Evolutionary conservation across 202 grass and related monocot species (phyloP).

Genomic region (Panicum hallii): DNA sequence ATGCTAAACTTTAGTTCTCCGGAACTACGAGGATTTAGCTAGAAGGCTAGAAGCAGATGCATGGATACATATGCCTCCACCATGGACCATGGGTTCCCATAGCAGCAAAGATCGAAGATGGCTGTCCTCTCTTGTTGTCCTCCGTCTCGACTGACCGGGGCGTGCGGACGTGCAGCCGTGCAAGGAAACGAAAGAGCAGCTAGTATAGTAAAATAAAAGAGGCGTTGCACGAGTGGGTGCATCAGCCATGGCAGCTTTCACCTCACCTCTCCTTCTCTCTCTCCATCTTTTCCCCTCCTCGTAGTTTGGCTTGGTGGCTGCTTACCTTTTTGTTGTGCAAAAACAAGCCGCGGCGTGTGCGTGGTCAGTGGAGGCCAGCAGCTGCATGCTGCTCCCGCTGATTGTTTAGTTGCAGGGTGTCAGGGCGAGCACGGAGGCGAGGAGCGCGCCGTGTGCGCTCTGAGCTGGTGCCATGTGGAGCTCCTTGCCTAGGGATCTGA

Average conservation of each 20-base stretch:
- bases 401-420: conserved; percentile 42
- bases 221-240: conserved; percentile 71
- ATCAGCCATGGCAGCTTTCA: conserved; percentile 61
- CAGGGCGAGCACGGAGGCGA: not conserved
- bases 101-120: not conserved
- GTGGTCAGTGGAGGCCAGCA: not conserved
- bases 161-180: not conserved
- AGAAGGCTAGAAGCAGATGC: too few species aligned
- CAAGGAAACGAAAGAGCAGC: not conserved
- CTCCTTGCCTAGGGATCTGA: conserved; percentile 36
- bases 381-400: not conserved
- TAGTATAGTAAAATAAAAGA: conserved; percentile 55
- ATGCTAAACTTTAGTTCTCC: too few species aligned
- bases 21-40: too few species aligned
- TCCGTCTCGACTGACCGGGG: conserved; percentile 8
- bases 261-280: not conserved
- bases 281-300: not conserved
- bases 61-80: too few species aligned
- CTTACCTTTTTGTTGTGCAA: conserved; percentile 11
- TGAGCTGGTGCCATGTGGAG: conserved; percentile 60
- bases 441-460: not conserved
- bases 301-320: not conserved
- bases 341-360: not conserved
- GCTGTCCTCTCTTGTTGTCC: not conserved
- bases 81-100: not conserved